Evolutionary conservation across 352 stramenopile genomes (phyloP).

Genomic region (Pythium rhizo-oryzae): DNA sequence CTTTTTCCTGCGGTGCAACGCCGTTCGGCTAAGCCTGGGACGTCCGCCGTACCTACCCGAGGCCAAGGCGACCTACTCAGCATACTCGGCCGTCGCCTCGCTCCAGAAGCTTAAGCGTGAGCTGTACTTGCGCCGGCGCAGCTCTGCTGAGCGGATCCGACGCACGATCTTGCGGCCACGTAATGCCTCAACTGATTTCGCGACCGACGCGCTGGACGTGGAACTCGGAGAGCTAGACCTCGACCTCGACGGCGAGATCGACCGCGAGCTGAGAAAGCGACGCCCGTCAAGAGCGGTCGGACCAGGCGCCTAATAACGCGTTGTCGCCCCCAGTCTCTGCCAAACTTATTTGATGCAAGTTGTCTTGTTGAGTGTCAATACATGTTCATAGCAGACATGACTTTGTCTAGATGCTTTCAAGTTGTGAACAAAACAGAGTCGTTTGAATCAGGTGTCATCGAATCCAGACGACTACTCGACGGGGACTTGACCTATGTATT

Average conservation of each 20-base stretch:
- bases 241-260: conserved; percentile 74
- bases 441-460: not conserved
- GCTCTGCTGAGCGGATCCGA: conserved; percentile 39
- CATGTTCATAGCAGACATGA: too few relatives aligned
- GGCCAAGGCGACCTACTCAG: conserved; percentile 35
- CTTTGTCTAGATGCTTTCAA: not conserved
- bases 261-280: conserved; percentile 60
- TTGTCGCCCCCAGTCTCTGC: not conserved
- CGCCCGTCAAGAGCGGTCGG: conserved; percentile 53
- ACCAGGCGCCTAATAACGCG: not conserved
- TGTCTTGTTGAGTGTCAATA: not conserved
- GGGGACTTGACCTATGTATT: not conserved
- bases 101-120: conserved; percentile 59
- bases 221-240: conserved; percentile 62
- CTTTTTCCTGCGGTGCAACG: conserved; percentile 73
- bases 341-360: too few relatives aligned
- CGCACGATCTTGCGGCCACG: conserved; percentile 28
- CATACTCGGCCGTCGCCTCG: conserved; percentile 34
- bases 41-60: conserved; percentile 58
- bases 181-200: not conserved
- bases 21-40: conserved; percentile 38
- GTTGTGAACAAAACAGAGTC: too few relatives aligned
- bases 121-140: conserved; percentile 49
- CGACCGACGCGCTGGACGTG: conserved; percentile 23
- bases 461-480: not conserved